Base-by-base conservation (phyloP, 257 asterid species). In the Henckelia pumila region DNA sequence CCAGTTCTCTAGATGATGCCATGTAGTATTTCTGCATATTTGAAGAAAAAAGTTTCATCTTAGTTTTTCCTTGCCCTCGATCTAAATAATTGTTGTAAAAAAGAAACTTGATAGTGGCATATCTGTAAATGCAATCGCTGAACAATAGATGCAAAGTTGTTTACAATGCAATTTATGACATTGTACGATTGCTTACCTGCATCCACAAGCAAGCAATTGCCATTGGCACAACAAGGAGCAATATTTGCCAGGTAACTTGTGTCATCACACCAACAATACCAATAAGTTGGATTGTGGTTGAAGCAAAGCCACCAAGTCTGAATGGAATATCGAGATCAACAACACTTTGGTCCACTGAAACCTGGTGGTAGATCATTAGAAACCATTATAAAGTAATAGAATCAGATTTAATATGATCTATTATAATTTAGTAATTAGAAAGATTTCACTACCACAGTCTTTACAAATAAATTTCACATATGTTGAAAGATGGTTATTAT, bases 281-380 rank as follows among this genome's bases (percentile, higher is more conserved):
- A 71, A 94, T 71, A 71, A 94, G 95, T 78, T 94, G 99, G 77
- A 94, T 94, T 8, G 99, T 94, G n/a, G 99, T 91, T 62, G 99
- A 84, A 74, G 98, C 99, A 80, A 94, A 94, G 69, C 99, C 96
- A 20, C 99, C 98, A 71, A 94, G 96, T 83, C 99, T 85, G 86
- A 94, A 94, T 68, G 99, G 99, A 80, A 94, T 94, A 76, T 94
- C 99, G 69, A 94, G 99, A 83, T 94, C 99, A 33, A 94, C 93
- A 57, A 94, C 99, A 73, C 98, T 94, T 84, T 91, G 98, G 86
- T 94, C 99, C 71, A 91, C 72, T 8, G 99, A 94, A 30, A 94
- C 99, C 99, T 94, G 89, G 57, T 94, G 88, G 57, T 23, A 79
- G 68, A 84, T 58, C 72, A 74, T 28, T 63, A 78, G 40, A 82